Evolutionary conservation across 805 yeast genomes (phyloP).

Genomic region (Kluyveromyces siamensis): DNA sequence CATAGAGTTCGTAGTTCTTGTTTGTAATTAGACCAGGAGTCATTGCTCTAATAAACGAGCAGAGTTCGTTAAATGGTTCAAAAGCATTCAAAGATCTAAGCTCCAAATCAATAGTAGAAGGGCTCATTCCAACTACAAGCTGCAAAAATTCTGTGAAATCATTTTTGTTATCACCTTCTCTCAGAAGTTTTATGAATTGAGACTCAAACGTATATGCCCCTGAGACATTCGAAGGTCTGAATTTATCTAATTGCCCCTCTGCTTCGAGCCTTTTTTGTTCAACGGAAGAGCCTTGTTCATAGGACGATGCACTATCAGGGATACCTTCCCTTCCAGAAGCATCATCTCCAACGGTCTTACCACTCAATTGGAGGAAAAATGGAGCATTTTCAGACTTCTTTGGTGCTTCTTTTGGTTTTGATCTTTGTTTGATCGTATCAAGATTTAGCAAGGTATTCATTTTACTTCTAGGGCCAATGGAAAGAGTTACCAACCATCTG

Average conservation of each 20-base stretch:
- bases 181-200: constrained; percentile 55
- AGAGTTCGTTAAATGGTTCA: constrained; percentile 61
- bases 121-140: constrained; percentile 52
- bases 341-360: constrained; percentile 62
- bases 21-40: constrained; percentile 47
- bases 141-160: constrained; percentile 45
- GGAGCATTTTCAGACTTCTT: constrained; percentile 74
- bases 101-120: constrained; percentile 77
- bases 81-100: constrained; percentile 64
- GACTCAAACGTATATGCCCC: constrained; percentile 48
- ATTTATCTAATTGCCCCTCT: constrained; percentile 22
- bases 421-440: constrained; percentile 76
- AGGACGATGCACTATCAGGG: constrained; percentile 4
- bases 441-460: constrained; percentile 71
- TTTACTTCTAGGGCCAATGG: constrained; percentile 68
- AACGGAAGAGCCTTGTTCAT: neutral
- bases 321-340: constrained; percentile 38
- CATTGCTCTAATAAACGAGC: constrained; percentile 59
- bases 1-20: constrained; percentile 63
- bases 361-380: constrained; percentile 67
- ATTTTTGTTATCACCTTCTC: constrained; percentile 36
- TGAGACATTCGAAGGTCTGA: constrained; percentile 24
- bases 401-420: constrained; percentile 83
- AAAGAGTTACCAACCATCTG: constrained; percentile 57
- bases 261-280: constrained; percentile 12